A percentile compares a stretch with the other conserved stretches of the same genome.
Conservation (phyloP, 345 rosid species). For the Salix exigua region DNA sequence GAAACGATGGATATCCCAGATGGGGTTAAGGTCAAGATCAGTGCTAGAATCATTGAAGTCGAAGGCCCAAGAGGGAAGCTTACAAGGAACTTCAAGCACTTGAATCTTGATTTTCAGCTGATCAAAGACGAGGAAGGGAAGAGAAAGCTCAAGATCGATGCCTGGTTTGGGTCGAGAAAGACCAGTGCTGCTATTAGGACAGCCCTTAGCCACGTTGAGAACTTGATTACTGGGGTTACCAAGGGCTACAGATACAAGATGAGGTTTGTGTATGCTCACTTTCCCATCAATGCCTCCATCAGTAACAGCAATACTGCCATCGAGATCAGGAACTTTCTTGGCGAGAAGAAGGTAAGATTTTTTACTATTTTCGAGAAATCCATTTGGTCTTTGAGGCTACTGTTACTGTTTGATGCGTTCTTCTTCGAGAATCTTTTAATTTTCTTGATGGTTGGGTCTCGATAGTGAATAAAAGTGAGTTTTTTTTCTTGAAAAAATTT, state of each 20-base stretch:
- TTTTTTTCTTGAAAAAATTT: too few species aligned
- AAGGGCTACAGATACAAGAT: constrained; percentile 55
- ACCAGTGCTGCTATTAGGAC: constrained; percentile 37
- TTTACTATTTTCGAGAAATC: background rate
- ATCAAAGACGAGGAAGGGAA: constrained; percentile 24
- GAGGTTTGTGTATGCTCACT: constrained; percentile 53
- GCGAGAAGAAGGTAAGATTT: constrained; percentile 40
- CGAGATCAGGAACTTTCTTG: constrained; percentile 53
- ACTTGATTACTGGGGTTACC: constrained; percentile 49
- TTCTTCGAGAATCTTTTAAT: too few species aligned
- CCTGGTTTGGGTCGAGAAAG: constrained; percentile 31
- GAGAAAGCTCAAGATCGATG: constrained; percentile 30
- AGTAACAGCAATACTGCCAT: constrained; percentile 24
- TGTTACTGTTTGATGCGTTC: background rate
- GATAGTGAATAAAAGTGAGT: too few species aligned
- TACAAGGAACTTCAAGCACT: constrained; percentile 53
- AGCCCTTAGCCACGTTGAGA: constrained; percentile 43
- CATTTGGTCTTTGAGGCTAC: background rate
- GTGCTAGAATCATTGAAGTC: constrained; percentile 54
- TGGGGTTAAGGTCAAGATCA: constrained; percentile 43
- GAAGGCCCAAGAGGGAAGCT: constrained; percentile 63
- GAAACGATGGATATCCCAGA: constrained; percentile 70
- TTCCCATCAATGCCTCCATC: constrained; percentile 55
- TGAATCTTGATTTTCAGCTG: constrained; percentile 58
- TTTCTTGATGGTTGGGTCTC: too few species aligned